A percentile compares a stretch with the other conserved stretches of the same genome.
Evolutionary conservation across 805 yeast genomes (phyloP).

Genomic region (Metschnikowia chrysomelidarum): DNA sequence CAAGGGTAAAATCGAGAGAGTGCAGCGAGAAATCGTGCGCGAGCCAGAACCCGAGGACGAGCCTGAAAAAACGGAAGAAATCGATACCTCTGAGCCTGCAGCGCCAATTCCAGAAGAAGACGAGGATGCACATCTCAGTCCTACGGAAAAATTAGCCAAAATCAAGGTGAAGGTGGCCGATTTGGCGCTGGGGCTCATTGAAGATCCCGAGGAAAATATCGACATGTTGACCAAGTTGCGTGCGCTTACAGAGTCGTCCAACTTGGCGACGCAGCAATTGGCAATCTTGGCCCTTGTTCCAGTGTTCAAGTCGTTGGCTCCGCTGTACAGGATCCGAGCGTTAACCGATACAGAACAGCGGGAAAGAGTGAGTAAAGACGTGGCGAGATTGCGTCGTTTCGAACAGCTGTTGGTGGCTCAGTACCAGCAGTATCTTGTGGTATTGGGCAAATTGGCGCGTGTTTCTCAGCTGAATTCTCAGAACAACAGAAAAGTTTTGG

Average conservation of each 20-base stretch:
- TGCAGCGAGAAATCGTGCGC: conserved; percentile 36
- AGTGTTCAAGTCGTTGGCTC: conserved; percentile 80
- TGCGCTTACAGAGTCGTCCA: conserved; percentile 66
- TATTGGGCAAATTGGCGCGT: conserved; percentile 45
- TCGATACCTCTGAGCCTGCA: neutral
- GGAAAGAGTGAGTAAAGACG: conserved; percentile 82
- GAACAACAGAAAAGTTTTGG: conserved; percentile 30
- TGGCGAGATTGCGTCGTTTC: conserved; percentile 70
- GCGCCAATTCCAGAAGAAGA: no score
- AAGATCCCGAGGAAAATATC: conserved; percentile 87
- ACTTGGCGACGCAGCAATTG: conserved; percentile 64
- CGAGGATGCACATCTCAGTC: conserved; percentile 28
- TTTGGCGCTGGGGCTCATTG: conserved; percentile 71
- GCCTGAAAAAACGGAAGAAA: conserved; percentile 14
- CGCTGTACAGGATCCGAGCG: conserved; percentile 83
- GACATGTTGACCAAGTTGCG: conserved; percentile 61
- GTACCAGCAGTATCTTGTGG: conserved; percentile 65
- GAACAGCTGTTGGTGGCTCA: conserved; percentile 75
- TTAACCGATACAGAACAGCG: conserved; percentile 75
- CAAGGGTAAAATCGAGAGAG: conserved; percentile 71
- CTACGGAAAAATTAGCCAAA: conserved; percentile 52
- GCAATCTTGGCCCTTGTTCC: conserved; percentile 79
- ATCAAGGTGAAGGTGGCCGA: conserved; percentile 83
- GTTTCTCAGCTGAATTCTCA: conserved; percentile 38
- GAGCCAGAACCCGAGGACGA: conserved; percentile 17